Percentiles rank a stretch among this genome's conserved stretches.
These are phyloP conservation scores for Pyrrhoderma lamaoense DNA, from an alignment of 1,284 basidiomycete genomes.

Conservation along the genomic window DNA sequence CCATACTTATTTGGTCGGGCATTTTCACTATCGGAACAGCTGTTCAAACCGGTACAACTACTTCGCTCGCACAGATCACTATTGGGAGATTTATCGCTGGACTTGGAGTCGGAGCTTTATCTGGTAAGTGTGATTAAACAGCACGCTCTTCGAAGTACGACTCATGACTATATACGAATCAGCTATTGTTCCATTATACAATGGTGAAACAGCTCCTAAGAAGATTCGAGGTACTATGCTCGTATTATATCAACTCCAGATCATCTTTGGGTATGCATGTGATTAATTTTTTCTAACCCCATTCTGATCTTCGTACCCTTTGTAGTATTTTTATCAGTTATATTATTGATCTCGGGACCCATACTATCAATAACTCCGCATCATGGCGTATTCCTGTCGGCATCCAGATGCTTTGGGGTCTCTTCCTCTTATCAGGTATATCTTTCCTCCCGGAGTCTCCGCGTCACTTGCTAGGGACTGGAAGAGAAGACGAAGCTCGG, in stretches of 20 bases:
- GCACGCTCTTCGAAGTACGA: neutral
- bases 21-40: constrained; percentile 67
- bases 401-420: constrained; percentile 60
- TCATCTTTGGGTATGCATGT: constrained; percentile 51
- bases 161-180: neutral
- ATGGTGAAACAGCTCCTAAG: constrained; percentile 75
- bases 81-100: constrained; percentile 66
- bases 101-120: constrained; percentile 72
- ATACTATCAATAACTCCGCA: constrained; percentile 48
- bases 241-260: constrained; percentile 72
- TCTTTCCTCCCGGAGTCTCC: constrained; percentile 78
- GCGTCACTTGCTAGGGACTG: constrained; percentile 56
- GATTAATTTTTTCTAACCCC: neutral
- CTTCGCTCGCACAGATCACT: constrained; percentile 57
- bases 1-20: constrained; percentile 71
- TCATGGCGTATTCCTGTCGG: constrained; percentile 70
- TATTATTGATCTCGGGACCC: constrained; percentile 65
- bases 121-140: constrained; percentile 33
- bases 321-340: constrained; percentile 64
- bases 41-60: constrained; percentile 60
- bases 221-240: constrained; percentile 66
- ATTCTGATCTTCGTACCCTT: neutral
- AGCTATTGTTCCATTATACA: constrained; percentile 77
- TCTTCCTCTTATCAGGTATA: constrained; percentile 60
- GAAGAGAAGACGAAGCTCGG: constrained; percentile 46